These are phyloP conservation scores for Orbilia oligospora DNA, from an alignment of 2,329 filamentous ascomycete species.

Conservation along the genomic window DNA sequence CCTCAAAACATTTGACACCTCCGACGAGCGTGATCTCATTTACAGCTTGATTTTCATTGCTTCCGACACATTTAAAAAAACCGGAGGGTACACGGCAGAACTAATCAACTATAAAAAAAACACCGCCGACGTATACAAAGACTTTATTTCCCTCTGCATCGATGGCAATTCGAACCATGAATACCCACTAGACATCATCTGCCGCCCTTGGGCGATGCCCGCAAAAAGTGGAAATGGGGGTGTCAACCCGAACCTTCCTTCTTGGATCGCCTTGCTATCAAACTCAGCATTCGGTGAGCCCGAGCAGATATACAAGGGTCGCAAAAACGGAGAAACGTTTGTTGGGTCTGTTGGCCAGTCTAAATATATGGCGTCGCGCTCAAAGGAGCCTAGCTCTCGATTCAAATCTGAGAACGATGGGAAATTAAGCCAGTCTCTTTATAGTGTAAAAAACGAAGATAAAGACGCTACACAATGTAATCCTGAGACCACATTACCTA, in stretches of 20 bases:
- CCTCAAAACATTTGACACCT: slow-evolving; percentile 65
- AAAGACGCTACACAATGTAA: too few species aligned
- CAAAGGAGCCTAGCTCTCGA: slow-evolving; percentile 62
- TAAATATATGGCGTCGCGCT: slow-evolving; percentile 66
- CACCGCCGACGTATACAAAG: slow-evolving; percentile 65
- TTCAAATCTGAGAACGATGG: slow-evolving; percentile 62
- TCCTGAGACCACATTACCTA: too few species aligned
- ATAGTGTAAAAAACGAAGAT: not conserved
- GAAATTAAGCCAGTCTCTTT: not conserved
- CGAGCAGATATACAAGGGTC: slow-evolving; percentile 63
- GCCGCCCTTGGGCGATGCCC: slow-evolving; percentile 67
- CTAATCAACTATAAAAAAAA: slow-evolving; percentile 65
- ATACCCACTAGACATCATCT: slow-evolving; percentile 67
- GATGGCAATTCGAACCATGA: slow-evolving; percentile 18
- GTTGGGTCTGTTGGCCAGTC: slow-evolving; percentile 64
- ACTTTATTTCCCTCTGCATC: slow-evolving; percentile 66
- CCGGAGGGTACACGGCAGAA: too few species aligned
- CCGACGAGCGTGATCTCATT: slow-evolving; percentile 65
- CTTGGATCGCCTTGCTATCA: slow-evolving; percentile 65
- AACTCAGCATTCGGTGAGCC: slow-evolving; percentile 63
- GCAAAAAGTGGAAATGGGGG: not conserved
- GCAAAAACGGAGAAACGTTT: slow-evolving; percentile 66
- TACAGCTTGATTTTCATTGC: slow-evolving; percentile 67
- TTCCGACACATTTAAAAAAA: slow-evolving; percentile 64
- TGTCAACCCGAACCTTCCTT: slow-evolving; percentile 62